These are phyloP conservation scores for Fusarium mundagurra DNA, from an alignment of 2,329 filamentous ascomycete genomes.

Conservation along the genomic window DNA sequence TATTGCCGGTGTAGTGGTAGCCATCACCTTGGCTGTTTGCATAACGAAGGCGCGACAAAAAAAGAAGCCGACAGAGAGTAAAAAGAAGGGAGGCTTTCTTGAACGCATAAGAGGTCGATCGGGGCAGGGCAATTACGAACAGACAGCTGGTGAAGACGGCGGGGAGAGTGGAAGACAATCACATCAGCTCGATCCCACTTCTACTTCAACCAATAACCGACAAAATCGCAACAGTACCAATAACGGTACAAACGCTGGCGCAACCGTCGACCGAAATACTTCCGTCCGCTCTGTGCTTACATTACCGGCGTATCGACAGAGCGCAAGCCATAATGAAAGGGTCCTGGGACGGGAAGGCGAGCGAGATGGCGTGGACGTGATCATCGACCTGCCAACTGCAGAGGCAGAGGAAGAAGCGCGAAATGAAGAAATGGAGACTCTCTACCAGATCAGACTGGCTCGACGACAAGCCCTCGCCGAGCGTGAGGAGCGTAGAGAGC, in stretches of 20 bases:
- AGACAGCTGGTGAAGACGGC: slow-evolving; percentile 45
- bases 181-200: slow-evolving; percentile 40
- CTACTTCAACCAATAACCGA: slow-evolving; percentile 24
- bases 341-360: slow-evolving; percentile 91
- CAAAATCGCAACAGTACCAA: slow-evolving; percentile 26
- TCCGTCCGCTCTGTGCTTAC: slow-evolving; percentile 96
- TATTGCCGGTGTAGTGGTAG: slow-evolving; percentile 21
- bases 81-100: slow-evolving; percentile 38
- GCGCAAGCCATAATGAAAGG: slow-evolving; percentile 78
- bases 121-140: slow-evolving; percentile 43
- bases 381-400: slow-evolving; percentile 83
- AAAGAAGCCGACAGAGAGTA: slow-evolving; percentile 3
- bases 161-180: slow-evolving; percentile 36
- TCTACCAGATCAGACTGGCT: slow-evolving; percentile 88
- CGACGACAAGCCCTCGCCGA: slow-evolving; percentile 80
- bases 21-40: slow-evolving; percentile 23
- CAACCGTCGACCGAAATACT: slow-evolving; percentile 78
- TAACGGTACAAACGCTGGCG: slow-evolving; percentile 40
- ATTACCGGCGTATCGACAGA: slow-evolving; percentile 82
- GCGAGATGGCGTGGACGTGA: slow-evolving; percentile 87
- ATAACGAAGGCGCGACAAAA: slow-evolving; percentile 32
- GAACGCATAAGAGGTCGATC: slow-evolving; percentile 26
- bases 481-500: slow-evolving; percentile 77
- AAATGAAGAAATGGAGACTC: slow-evolving; percentile 89
- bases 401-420: slow-evolving; percentile 82